These are phyloP conservation scores for Vaccinium macrocarpon DNA, from an alignment of 148 eudicot species.

Conservation along the genomic window DNA sequence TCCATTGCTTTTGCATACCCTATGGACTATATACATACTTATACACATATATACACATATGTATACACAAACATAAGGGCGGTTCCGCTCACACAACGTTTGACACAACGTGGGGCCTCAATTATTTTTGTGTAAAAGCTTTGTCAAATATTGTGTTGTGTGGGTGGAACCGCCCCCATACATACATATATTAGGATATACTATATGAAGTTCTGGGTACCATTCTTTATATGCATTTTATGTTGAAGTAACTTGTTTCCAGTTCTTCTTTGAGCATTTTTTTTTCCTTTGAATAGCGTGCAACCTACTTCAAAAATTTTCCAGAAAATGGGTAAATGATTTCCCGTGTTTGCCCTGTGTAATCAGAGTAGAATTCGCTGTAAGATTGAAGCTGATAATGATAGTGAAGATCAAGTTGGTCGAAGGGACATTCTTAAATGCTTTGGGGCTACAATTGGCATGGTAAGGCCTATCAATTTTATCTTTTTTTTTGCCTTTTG, in stretches of 20 bases:
- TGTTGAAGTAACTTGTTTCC: neutral
- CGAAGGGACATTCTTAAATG: constrained; percentile 61
- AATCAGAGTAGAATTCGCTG: constrained; percentile 52
- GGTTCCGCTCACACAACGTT: too few relatives aligned
- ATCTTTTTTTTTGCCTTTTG: neutral
- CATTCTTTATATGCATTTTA: neutral
- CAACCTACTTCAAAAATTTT: neutral
- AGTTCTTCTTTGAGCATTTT: neutral
- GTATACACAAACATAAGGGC: too few relatives aligned
- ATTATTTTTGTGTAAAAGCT: too few relatives aligned
- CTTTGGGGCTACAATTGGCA: constrained; percentile 53
- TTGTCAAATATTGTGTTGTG: too few relatives aligned
- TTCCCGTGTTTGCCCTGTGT: neutral
- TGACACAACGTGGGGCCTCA: too few relatives aligned
- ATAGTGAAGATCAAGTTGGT: constrained; percentile 35
- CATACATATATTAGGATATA: too few relatives aligned
- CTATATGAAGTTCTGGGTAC: neutral
- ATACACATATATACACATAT: too few relatives aligned
- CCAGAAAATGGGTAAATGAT: neutral
- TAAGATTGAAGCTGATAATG: constrained; percentile 36
- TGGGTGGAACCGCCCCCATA: neutral
- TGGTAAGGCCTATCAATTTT: constrained; percentile 39
- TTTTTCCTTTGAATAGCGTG: neutral
- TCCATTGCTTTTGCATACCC: neutral
- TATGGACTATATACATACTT: too few relatives aligned